Percentiles rank a stretch among this genome's conserved stretches.
phyloP scores from a whole-genome alignment of 257 asterid species.

The Scutellaria galericulata region DNA sequence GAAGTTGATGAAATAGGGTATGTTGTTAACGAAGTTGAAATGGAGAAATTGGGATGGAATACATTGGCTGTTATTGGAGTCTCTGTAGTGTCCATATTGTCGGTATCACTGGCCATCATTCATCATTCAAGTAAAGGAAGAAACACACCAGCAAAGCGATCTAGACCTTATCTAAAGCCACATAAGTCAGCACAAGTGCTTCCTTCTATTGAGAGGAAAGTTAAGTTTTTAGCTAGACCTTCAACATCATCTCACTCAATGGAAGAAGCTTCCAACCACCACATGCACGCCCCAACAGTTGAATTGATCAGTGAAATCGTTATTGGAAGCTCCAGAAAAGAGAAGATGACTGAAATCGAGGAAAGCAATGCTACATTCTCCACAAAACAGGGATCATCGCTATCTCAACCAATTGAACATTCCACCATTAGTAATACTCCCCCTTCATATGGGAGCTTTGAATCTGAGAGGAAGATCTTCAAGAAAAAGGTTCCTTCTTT shows the following conservation, averaged over 20 bases:
- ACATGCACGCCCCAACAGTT: constrained; percentile 48
- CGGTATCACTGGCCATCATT: constrained; percentile 46
- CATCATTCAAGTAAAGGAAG: constrained; percentile 33
- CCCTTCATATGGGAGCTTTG: constrained; percentile 45
- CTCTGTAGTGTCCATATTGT: constrained; percentile 27
- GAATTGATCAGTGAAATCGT: constrained; percentile 69
- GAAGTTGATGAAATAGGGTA: constrained; percentile 30
- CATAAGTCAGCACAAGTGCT: constrained; percentile 21
- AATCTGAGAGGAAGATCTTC: constrained; percentile 45
- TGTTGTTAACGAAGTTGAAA: constrained; percentile 29
- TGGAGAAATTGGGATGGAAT: constrained; percentile 32
- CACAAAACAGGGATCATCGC: background rate
- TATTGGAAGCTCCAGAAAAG: constrained; percentile 42
- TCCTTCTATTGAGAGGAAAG: constrained; percentile 37
- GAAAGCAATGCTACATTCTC: constrained; percentile 36
- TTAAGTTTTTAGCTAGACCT: constrained; percentile 40
- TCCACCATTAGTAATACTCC: constrained; percentile 28
- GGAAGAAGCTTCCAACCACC: constrained; percentile 37
- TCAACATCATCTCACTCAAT: constrained; percentile 10
- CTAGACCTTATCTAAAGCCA: constrained; percentile 31
- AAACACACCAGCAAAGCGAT: constrained; percentile 26
- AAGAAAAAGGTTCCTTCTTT: constrained; percentile 56
- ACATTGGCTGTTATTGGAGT: constrained; percentile 33
- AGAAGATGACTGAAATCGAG: constrained; percentile 36
- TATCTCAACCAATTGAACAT: constrained; percentile 16